These are phyloP conservation scores for Pleoardoris graminearum DNA, from an alignment of 2,329 filamentous ascomycete genomes.

Conservation along the genomic window DNA sequence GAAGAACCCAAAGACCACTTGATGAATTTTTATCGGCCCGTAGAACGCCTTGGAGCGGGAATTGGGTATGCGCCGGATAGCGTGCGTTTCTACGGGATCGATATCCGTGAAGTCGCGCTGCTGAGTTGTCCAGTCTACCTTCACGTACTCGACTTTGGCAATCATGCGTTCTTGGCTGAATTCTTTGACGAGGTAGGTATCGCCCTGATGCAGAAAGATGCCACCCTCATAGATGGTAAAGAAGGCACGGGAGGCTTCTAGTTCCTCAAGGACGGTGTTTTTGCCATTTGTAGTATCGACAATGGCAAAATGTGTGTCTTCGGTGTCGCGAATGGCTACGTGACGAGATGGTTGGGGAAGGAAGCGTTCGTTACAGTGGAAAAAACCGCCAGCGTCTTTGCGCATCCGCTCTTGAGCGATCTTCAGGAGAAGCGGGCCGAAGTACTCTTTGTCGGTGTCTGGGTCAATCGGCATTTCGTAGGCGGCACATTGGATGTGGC, in stretches of 20 bases:
- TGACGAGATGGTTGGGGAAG: conserved; percentile 80
- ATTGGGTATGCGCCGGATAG: conserved; percentile 70
- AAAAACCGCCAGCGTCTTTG: conserved; percentile 77
- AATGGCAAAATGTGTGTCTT: conserved; percentile 91
- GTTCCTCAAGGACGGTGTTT: conserved; percentile 87
- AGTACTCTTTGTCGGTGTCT: conserved; percentile 74
- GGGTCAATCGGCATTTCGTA: conserved; percentile 92
- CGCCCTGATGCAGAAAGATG: conserved; percentile 96
- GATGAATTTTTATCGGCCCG: conserved; percentile 81
- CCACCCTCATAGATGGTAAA: conserved; percentile 97
- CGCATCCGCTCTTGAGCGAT: conserved; percentile 75
- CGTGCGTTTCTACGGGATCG: conserved; percentile 89
- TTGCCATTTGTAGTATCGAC: conserved; percentile 81
- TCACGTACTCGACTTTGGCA: conserved; percentile 84
- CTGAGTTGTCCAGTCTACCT: conserved; percentile 92
- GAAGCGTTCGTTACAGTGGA: conserved; percentile 87
- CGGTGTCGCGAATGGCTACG: conserved; percentile 86
- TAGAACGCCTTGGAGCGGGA: conserved; percentile 76
- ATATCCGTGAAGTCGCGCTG: conserved; percentile 94
- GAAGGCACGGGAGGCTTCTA: conserved; percentile 93
- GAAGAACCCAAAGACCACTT: conserved; percentile 95
- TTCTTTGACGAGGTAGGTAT: conserved; percentile 87
- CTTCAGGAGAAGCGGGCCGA: conserved; percentile 71
- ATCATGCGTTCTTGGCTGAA: conserved; percentile 79
- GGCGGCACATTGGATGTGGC: conserved; percentile 93